Conservation (phyloP, 2,329 filamentous ascomycete genomes). For the Cladosporium sp. region DNA sequence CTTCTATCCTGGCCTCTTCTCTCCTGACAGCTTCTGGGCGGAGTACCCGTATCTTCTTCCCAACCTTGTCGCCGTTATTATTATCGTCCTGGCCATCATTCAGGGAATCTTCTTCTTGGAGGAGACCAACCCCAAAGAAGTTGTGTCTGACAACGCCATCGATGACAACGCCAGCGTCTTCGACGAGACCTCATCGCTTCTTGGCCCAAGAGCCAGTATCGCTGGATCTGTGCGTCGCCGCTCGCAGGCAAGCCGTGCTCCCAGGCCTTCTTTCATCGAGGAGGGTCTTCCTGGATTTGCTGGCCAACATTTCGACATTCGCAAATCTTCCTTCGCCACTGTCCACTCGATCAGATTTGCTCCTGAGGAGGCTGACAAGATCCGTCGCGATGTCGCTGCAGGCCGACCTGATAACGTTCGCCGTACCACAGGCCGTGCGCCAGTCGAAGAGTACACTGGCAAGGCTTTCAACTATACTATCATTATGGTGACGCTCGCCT, state of each 20-base stretch:
- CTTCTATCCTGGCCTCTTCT: constrained; percentile 68
- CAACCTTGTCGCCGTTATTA: constrained; percentile 72
- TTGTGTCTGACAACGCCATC: constrained; percentile 35
- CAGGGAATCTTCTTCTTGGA: constrained; percentile 72
- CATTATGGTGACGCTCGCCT: constrained; percentile 66
- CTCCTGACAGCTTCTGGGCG: constrained; percentile 64
- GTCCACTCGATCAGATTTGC: constrained; percentile 20
- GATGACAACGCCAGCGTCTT: constrained; percentile 17
- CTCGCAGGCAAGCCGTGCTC: constrained; percentile 58
- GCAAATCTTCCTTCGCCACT: constrained; percentile 14
- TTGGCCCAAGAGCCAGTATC: constrained; percentile 57
- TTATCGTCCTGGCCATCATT: constrained; percentile 73
- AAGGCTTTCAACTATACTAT: constrained; percentile 59
- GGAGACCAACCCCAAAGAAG: constrained; percentile 77
- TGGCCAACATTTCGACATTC: constrained; percentile 14
- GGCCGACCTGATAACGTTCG: constrained; percentile 16
- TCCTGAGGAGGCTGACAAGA: constrained; percentile 46
- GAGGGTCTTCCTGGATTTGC: constrained; percentile 26
- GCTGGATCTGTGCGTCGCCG: constrained; percentile 59
- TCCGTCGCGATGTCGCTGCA: constrained; percentile 41
- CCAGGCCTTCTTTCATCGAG: constrained; percentile 40
- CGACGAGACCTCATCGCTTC: constrained; percentile 27
- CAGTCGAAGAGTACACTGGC: constrained; percentile 28
- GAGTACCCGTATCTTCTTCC: constrained; percentile 79
- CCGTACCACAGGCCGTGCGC: constrained; percentile 11